Evolutionary conservation across 1,284 basidiomycete species (phyloP).

Genomic region (Sparassis latifolia): DNA sequence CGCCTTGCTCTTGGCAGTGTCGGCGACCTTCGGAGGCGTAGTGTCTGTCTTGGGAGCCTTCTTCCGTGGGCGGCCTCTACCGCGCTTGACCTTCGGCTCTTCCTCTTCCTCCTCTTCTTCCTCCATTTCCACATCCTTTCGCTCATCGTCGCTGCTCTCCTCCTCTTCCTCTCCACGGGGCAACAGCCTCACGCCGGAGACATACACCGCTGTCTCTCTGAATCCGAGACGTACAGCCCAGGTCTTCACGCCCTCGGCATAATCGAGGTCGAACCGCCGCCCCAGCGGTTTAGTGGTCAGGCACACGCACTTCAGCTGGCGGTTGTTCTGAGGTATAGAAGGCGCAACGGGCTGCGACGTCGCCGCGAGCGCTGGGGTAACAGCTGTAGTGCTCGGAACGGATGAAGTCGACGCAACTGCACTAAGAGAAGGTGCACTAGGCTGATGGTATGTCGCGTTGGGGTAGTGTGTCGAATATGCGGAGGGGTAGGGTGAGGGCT

Average conservation of each 20-base stretch:
- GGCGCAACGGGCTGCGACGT: conserved; percentile 43
- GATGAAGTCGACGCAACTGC: background rate
- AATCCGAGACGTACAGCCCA: conserved; percentile 58
- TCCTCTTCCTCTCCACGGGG: conserved; percentile 42
- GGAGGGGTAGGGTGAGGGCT: conserved; percentile 4
- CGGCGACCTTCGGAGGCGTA: conserved; percentile 4
- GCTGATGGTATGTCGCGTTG: conserved; percentile 38
- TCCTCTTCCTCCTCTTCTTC: conserved; percentile 15
- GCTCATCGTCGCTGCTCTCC: conserved; percentile 23
- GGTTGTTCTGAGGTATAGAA: conserved; percentile 8
- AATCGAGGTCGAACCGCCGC: conserved; percentile 49
- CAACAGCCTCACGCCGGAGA: conserved; percentile 48
- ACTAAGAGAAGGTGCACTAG: too few relatives aligned
- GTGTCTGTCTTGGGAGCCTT: conserved; percentile 7
- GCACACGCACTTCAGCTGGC: conserved; percentile 34
- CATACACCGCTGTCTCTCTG: conserved; percentile 43
- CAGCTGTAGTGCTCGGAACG: background rate
- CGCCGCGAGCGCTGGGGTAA: conserved; percentile 11
- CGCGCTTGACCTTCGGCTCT: conserved; percentile 12
- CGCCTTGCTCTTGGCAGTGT: conserved; percentile 13
- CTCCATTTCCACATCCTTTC: conserved; percentile 15
- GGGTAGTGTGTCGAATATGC: conserved; percentile 33
- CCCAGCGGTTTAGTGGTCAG: conserved; percentile 52
- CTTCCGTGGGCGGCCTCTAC: conserved; percentile 15
- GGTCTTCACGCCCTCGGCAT: conserved; percentile 56